A percentile compares a stretch with the other conserved stretches of the same genome.
Conservation (phyloP, 768 basidiomycete genomes). For the Fomitopsis pulvina region DNA sequence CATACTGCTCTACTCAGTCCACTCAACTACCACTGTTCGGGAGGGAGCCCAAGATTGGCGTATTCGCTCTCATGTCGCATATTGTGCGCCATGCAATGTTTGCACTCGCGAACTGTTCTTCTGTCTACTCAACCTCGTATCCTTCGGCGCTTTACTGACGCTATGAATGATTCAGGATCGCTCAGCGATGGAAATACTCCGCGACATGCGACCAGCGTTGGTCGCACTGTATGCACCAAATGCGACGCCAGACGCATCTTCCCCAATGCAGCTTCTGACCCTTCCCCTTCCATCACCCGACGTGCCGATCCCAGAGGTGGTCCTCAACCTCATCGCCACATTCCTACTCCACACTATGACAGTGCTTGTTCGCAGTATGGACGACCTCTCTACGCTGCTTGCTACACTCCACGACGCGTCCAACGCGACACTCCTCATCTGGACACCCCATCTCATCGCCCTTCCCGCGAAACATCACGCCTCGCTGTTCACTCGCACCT, state of each 20-base stretch:
- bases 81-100: too few species aligned
- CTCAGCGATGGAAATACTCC: constrained; percentile 37
- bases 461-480: constrained; percentile 52
- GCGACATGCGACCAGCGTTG: constrained; percentile 40
- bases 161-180: constrained; percentile 38
- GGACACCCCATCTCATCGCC: constrained; percentile 39
- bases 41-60: too few species aligned
- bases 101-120: too few species aligned
- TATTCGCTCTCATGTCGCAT: too few species aligned
- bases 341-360: constrained; percentile 52
- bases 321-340: constrained; percentile 52
- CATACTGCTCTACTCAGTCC: too few species aligned
- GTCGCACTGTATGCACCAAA: constrained; percentile 20
- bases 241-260: neutral
- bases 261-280: constrained; percentile 28
- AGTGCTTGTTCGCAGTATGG: constrained; percentile 26
- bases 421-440: constrained; percentile 38
- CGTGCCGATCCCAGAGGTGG: constrained; percentile 21
- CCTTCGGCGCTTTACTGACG: neutral
- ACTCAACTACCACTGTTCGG: too few species aligned
- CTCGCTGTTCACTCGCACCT: constrained; percentile 51
- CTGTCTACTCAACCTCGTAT: neutral
- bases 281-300: constrained; percentile 36
- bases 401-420: constrained; percentile 22
- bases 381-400: constrained; percentile 22